Evolutionary conservation across 1,284 basidiomycete species (phyloP).

Genomic region (Leccinum variabile): DNA sequence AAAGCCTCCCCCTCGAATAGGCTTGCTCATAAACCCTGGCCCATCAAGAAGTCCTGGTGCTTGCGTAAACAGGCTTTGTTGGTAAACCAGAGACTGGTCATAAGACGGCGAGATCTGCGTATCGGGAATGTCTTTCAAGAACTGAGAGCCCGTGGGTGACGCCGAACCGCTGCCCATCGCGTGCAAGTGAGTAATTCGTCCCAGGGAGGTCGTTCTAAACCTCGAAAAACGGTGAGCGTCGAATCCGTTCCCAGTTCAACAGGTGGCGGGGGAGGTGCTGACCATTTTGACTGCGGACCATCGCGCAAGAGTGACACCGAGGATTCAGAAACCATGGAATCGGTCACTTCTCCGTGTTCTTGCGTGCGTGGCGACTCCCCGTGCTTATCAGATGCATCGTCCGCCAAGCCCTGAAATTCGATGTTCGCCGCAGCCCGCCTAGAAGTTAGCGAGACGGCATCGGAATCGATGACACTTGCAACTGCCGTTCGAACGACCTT

Average conservation of each 20-base stretch:
- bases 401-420: slow-evolving; percentile 1
- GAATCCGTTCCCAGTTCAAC: slow-evolving; percentile 27
- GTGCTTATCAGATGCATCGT: neutral
- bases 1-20: slow-evolving; percentile 45
- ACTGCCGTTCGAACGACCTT: slow-evolving; percentile 43
- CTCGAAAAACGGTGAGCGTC: slow-evolving; percentile 29
- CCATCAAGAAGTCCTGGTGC: slow-evolving; percentile 43
- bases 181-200: slow-evolving; percentile 30
- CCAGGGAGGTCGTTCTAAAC: slow-evolving; percentile 33
- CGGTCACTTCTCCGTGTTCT: slow-evolving; percentile 15
- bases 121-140: slow-evolving; percentile 62
- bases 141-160: slow-evolving; percentile 39
- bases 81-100: slow-evolving; percentile 67
- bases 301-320: slow-evolving; percentile 26
- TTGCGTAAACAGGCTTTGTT: slow-evolving; percentile 70
- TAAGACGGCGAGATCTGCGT: slow-evolving; percentile 79
- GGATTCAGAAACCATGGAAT: slow-evolving; percentile 18
- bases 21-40: slow-evolving; percentile 56
- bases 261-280: slow-evolving; percentile 32
- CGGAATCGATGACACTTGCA: slow-evolving; percentile 45
- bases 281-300: slow-evolving; percentile 30
- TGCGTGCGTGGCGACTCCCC: slow-evolving; percentile 11
- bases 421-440: slow-evolving; percentile 15
- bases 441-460: slow-evolving; percentile 23
- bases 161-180: slow-evolving; percentile 8